Evolutionary conservation across 2,329 filamentous ascomycete species (phyloP), one percentile per base, ranked within the genome.

Genomic region (Aaosphaeria pasadenensis): DNA sequence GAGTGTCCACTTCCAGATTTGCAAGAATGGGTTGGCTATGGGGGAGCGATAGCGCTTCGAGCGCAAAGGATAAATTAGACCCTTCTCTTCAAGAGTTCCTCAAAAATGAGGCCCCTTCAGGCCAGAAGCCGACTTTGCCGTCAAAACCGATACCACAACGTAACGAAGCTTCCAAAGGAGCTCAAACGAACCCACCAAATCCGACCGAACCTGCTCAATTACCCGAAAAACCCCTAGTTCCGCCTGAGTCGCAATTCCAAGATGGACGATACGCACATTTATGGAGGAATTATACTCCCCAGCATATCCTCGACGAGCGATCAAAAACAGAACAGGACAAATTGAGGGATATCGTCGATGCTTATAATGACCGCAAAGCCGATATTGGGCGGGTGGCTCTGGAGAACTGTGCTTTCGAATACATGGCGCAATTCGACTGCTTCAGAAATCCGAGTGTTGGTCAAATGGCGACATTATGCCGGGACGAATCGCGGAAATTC

Each of bases 381-480:
- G 80, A 84, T 47, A 88, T 97, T 52, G 89, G 88, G 30, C 79
- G 81, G 39, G 88, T 90, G 1, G 91, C 92, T 7, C 77, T 96
- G 63, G 94, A 99, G 74, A 99, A 97, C 69, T 99, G 94, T 71
- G 87, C 90, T 1, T 71, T 91, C 51, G 89, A 95, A 67, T 90
- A 96, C 74, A 79, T 89, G 65, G 86, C 86, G 49, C 86, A 95
- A 77, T 84, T 86, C 51, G 79, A 87, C 42, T 99, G 94, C 77
- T 94, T 94, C 78, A 80, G 81, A 60, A 77, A 79, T 46, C 91
- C 91, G 30, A 80, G 77, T 43, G 83, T 83, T 76, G 72, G 74
- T 61, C 83, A 87, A 56, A 80, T 82, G 57, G 74, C 92, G 71
- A 91, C 86, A 35, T 82, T 96, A 83, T 99, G 94, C 69, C 79